A percentile compares a stretch with the other conserved stretches of the same genome.
Conservation (phyloP, 768 basidiomycete genomes). For the Russula dissimulans region DNA sequence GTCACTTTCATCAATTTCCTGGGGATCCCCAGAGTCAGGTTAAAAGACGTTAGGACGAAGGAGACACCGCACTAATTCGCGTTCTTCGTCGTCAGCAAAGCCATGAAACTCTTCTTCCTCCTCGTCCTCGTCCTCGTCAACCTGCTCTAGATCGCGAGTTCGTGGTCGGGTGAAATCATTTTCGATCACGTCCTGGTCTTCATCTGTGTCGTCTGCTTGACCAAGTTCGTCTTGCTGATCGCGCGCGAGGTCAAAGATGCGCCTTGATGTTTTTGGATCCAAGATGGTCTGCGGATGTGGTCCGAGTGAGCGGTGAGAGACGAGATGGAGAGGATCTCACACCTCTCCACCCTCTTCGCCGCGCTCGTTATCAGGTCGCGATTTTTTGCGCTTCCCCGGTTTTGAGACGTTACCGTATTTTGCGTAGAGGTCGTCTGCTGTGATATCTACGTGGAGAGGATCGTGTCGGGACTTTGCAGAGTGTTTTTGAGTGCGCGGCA, state of each 20-base stretch:
- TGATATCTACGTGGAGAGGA: conserved; percentile 77
- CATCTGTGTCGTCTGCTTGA: conserved; percentile 24
- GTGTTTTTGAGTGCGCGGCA: conserved; percentile 57
- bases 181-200: conserved; percentile 26
- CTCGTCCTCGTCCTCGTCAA: conserved; percentile 52
- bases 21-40: not conserved
- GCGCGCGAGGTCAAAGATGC: conserved; percentile 86
- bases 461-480: conserved; percentile 65
- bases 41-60: not conserved
- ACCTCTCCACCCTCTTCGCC: conserved; percentile 44
- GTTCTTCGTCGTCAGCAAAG: conserved; percentile 32
- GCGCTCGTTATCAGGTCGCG: conserved; percentile 31
- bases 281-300: conserved; percentile 45
- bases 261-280: conserved; percentile 73
- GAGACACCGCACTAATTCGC: conserved; percentile 39
- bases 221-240: conserved; percentile 88
- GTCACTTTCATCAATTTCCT: conserved; percentile 90
- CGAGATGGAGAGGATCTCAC: not conserved
- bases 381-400: conserved; percentile 67
- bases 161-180: conserved; percentile 23
- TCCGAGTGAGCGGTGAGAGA: not conserved
- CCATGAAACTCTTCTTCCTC: conserved; percentile 44
- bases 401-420: conserved; percentile 73
- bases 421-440: conserved; percentile 63
- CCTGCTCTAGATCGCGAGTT: conserved; percentile 24